Conservation (phyloP, 768 basidiomycete species). For the Auriscalpium microsporum region DNA sequence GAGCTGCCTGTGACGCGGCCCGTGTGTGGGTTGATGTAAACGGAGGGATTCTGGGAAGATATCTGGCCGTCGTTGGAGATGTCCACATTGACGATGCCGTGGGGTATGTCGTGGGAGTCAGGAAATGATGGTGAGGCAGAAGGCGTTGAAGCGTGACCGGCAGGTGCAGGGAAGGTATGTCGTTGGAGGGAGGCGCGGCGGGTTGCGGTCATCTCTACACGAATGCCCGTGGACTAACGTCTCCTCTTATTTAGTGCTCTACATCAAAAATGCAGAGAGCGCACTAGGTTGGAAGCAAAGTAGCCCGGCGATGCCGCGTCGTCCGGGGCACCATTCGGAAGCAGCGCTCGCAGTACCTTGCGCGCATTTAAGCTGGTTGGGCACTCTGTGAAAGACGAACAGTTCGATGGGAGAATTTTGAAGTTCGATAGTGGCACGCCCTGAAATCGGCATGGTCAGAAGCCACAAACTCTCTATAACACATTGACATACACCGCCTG, state of each 20-base stretch:
- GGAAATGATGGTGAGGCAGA: no score
- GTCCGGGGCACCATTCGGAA: constrained; percentile 34
- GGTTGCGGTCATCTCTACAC: constrained; percentile 52
- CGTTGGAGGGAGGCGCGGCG: constrained; percentile 52
- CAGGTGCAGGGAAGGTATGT: constrained; percentile 23
- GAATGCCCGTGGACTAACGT: constrained; percentile 42
- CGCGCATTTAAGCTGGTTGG: constrained; percentile 37
- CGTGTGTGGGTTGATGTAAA: constrained; percentile 40
- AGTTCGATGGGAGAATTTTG: constrained; percentile 50
- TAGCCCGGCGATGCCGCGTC: constrained; percentile 49
- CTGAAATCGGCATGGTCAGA: constrained; percentile 21
- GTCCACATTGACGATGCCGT: constrained; percentile 39
- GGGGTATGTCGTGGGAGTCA: no score
- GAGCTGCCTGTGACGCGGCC: constrained; percentile 32
- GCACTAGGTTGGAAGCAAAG: constrained; percentile 52
- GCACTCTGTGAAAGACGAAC: constrained; percentile 45
- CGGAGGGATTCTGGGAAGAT: constrained; percentile 39
- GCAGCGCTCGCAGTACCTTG: constrained; percentile 37
- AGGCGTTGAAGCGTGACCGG: constrained; percentile 27
- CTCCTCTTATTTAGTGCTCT: not conserved
- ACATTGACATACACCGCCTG: constrained; percentile 39
- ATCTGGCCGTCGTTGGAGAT: constrained; percentile 53
- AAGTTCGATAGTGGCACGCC: constrained; percentile 51
- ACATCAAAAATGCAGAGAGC: constrained; percentile 3
- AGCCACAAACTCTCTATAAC: not conserved